Evolutionary conservation across 140 eudicot genomes (phyloP), one percentile per base, ranked within the genome.

Genomic region (Oenanthe javanica): DNA sequence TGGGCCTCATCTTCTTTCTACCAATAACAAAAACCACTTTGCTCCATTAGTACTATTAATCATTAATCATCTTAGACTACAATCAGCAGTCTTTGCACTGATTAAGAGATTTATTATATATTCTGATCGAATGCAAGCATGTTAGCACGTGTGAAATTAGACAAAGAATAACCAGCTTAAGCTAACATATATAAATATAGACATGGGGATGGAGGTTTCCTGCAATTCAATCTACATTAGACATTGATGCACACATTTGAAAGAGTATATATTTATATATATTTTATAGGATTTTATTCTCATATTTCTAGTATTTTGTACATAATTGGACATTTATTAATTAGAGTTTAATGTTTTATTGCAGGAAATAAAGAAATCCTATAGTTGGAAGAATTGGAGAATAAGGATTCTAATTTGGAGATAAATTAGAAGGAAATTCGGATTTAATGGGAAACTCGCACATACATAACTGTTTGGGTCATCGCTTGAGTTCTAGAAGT

Each of bases 1-100:
- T 91, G 77, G 49, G 72, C 81, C 82, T 69, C 90, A 85, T 86
- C 78, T 75, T 75, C 92, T 87, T 89, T 91, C 99, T 95, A 67
- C 18, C 21, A 27, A 66, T 46, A 64, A 66, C 19, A 49, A 46
- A 67, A 79, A 36, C 49, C 81, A 46, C 40, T 42, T 75, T 75
- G 19, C 38, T 67, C 25, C 9, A 49, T 79, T 47, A 79, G 19
- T 79, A 79, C 43, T 27, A 61, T 61, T n/a, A n/a, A 57, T 57
- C 27, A 57, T 9, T 64, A 64, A 66, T 45, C 55, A 78, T 11
- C 12, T 13, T 13, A 48, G 2, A 1, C 27, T 25, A 75, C 21
- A 75, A 48, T 75, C 63, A 75, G 8, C 64, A 75, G 6, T 48
- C 64, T 49, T 14, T 14, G 40, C 15, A 75, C 54, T 21, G 19